Evolutionary conservation across 2,329 filamentous ascomycete species (phyloP), one percentile per base, ranked within the genome.

Genomic region (Epichloe sylvatica): DNA sequence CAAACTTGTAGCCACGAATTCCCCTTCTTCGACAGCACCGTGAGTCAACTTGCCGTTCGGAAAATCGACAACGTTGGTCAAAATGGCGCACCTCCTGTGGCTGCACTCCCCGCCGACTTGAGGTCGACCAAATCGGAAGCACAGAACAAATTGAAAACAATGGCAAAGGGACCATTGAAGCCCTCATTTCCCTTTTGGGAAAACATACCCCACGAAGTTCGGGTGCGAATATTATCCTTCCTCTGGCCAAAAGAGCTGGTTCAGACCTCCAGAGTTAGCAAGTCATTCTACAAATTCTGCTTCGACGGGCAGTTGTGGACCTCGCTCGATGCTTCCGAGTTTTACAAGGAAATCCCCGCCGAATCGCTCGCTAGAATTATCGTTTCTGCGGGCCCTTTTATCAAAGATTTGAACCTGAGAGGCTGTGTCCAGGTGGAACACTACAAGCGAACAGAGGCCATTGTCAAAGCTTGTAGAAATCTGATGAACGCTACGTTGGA

Each of bases 231-330:
- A 46, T 75, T 97, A 51, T 75, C 79, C 5, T 88, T 84, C 58
- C 72, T 97, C 19, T 73, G 74, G 30, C 89, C 90, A 0, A 88
- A 82, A 60, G 84, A 97, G 62, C 77, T 97, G 35, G 80, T 96
- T 11, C 78, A 81, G 51, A 78, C 78, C 50, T 94, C 91, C 0
- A 71, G 79, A 17, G 84, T 92, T 19, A 91, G 81, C 62, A 88
- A 81, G 64, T 68, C 75, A 5, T 96, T 92, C 72, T 74, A 94
- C 64, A 74, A 76, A 44, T 81, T 86, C 67, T 96, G 91, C 67
- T 95, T 91, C 59, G 91, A 98, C 64, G 92, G 92, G 2, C 92
- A 98, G 67, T 70, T 97, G 15, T 98, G 92, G 92, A 82, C 81
- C 4, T 80, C 77, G 40, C 75, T 97, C 45, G 89, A 97, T 64